Conservation (phyloP, 257 asterid genomes). For the Solanum pinnatisectum region DNA sequence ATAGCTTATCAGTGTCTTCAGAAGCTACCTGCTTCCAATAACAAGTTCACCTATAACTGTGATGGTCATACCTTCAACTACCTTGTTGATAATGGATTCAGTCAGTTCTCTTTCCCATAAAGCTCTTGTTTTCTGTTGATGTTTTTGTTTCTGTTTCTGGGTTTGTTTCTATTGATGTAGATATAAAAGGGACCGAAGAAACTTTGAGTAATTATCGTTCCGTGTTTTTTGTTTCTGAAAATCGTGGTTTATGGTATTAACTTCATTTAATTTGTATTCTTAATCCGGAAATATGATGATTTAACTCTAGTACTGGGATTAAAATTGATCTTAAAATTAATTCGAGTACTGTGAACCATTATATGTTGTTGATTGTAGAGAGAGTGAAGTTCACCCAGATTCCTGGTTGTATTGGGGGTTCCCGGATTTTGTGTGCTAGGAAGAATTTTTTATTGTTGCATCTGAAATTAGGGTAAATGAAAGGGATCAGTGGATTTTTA, state of each 20-base stretch:
- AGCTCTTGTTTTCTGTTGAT: neutral
- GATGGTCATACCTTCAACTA: conserved; percentile 62
- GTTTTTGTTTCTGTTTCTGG: neutral
- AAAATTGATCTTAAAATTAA: neutral
- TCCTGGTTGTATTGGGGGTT: neutral
- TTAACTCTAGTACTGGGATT: neutral
- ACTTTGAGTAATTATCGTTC: neutral
- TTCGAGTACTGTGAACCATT: neutral
- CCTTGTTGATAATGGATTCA: conserved; percentile 58
- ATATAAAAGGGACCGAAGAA: neutral
- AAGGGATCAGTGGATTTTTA: neutral
- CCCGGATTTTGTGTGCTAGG: too few relatives aligned
- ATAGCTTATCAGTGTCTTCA: conserved; percentile 55
- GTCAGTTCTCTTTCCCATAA: conserved; percentile 16
- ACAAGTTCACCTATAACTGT: conserved; percentile 62
- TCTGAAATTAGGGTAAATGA: neutral
- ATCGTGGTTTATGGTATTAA: neutral
- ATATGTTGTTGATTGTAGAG: neutral
- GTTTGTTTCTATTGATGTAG: neutral
- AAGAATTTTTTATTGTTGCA: too few relatives aligned
- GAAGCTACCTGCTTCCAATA: conserved; percentile 50
- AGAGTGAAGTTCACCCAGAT: neutral
- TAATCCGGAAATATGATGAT: neutral
- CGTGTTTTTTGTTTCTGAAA: neutral
- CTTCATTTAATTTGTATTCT: neutral